These are phyloP conservation scores for Acrodontium crateriforme DNA, from an alignment of 2,329 filamentous ascomycete species.

Conservation along the genomic window DNA sequence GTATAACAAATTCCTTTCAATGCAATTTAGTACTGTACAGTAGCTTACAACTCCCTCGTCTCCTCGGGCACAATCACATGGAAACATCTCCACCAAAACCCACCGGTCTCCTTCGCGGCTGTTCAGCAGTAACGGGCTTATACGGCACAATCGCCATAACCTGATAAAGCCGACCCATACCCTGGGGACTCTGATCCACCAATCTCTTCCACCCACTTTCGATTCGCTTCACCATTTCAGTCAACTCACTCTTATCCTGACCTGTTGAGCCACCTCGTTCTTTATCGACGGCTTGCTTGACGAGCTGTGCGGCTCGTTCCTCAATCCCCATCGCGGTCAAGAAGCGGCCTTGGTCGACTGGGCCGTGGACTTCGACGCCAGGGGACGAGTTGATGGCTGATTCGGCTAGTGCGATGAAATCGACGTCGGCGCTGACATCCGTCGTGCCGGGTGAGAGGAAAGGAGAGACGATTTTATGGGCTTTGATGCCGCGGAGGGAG, in stretches of 20 bases:
- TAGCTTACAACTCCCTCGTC: neutral
- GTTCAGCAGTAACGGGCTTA: conserved; percentile 41
- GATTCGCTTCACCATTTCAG: conserved; percentile 45
- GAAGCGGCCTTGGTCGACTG: conserved; percentile 73
- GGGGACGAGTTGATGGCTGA: conserved; percentile 60
- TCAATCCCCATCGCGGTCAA: conserved; percentile 68
- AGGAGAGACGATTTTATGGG: conserved; percentile 63
- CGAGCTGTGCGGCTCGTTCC: conserved; percentile 58
- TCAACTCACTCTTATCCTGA: conserved; percentile 23
- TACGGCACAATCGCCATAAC: conserved; percentile 73
- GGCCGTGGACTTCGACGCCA: conserved; percentile 82
- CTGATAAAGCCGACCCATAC: conserved; percentile 94
- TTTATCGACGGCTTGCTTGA: conserved; percentile 30
- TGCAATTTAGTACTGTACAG: too few species aligned
- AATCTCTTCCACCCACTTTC: conserved; percentile 66
- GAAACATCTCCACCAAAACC: conserved; percentile 67
- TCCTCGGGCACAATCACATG: conserved; percentile 6
- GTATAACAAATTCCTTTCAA: too few species aligned
- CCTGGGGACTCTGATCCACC: conserved; percentile 66
- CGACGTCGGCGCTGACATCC: conserved; percentile 84
- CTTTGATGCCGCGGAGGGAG: conserved; percentile 76
- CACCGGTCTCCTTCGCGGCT: conserved; percentile 60
- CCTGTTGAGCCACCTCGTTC: conserved; percentile 20
- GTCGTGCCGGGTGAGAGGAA: conserved; percentile 69
- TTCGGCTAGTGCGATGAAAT: conserved; percentile 79